Evolutionary conservation across 2,329 filamentous ascomycete species (phyloP).

Genomic region (Sporothrix mexicana): DNA sequence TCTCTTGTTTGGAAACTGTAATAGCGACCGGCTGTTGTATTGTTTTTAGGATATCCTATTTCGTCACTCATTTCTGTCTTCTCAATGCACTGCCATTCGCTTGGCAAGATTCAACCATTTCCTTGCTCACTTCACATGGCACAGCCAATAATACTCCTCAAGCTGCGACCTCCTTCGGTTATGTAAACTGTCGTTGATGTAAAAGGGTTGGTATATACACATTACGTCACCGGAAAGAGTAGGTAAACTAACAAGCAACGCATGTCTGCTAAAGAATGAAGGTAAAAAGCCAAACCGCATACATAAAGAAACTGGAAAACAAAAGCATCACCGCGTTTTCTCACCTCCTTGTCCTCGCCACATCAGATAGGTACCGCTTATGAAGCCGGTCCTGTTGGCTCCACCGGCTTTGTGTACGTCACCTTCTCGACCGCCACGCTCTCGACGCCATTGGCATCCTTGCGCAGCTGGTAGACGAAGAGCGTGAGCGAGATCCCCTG

Average conservation of each 20-base stretch:
- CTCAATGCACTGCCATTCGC: background rate
- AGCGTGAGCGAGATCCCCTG: conserved; percentile 95
- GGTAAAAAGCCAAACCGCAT: background rate
- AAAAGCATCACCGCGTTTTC: background rate
- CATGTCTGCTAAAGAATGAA: conserved; percentile 13
- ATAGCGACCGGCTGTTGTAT: conserved; percentile 33
- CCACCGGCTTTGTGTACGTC: conserved; percentile 78
- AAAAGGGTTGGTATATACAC: conserved; percentile 30
- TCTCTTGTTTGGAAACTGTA: background rate
- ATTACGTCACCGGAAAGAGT: background rate
- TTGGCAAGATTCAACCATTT: background rate
- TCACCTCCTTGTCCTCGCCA: too few relatives aligned
- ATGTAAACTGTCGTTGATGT: conserved; percentile 2
- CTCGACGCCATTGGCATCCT: conserved; percentile 76
- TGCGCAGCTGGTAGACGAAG: conserved; percentile 89
- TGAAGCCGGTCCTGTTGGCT: conserved; percentile 60
- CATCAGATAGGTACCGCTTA: conserved; percentile 35
- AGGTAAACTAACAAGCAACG: background rate
- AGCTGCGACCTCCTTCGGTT: background rate
- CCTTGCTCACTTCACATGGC: background rate
- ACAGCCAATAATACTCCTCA: background rate
- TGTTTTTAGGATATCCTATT: conserved; percentile 38
- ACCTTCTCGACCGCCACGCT: conserved; percentile 86
- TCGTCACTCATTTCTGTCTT: conserved; percentile 3
- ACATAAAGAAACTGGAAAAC: background rate